Percentiles rank a stretch among this genome's conserved stretches.
Evolutionary conservation across 768 basidiomycete genomes (phyloP).

Genomic region (Plicaturopsis crispa): DNA sequence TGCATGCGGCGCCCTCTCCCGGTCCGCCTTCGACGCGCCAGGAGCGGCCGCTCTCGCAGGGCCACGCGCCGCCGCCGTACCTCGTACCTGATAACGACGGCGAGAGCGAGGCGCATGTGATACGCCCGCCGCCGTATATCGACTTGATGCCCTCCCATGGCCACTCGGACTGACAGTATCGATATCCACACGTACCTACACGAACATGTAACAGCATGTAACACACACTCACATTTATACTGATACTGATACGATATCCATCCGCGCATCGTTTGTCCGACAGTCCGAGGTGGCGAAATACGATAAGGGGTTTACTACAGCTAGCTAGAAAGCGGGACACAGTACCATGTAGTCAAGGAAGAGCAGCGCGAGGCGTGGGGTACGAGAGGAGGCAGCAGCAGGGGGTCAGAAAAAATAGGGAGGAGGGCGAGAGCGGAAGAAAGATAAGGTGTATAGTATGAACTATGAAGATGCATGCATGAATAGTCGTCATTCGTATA

Average conservation of each 20-base stretch:
- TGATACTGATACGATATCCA: conserved; percentile 7
- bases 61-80: conserved; percentile 76
- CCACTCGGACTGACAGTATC: conserved; percentile 1
- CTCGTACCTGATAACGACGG: conserved; percentile 43
- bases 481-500: conserved; percentile 5
- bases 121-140: conserved; percentile 56
- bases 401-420: conserved; percentile 2
- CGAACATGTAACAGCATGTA: conserved; percentile 2
- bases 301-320: too few relatives aligned
- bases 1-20: conserved; percentile 12
- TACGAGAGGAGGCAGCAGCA: conserved; percentile 5
- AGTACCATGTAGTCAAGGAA: too few relatives aligned
- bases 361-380: neutral
- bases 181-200: too few relatives aligned
- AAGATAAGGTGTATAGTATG: conserved; percentile 11
- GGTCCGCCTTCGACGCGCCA: conserved; percentile 6
- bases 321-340: too few relatives aligned
- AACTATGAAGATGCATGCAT: conserved; percentile 12
- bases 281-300: conserved; percentile 6
- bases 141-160: conserved; percentile 29
- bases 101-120: conserved; percentile 42
- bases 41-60: conserved; percentile 24
- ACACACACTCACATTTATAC: conserved; percentile 11
- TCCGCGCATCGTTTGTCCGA: conserved; percentile 3
- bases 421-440: conserved; percentile 5